Base-by-base conservation (phyloP, 306 rosid genomes). In the Lathyrus sativus region DNA sequence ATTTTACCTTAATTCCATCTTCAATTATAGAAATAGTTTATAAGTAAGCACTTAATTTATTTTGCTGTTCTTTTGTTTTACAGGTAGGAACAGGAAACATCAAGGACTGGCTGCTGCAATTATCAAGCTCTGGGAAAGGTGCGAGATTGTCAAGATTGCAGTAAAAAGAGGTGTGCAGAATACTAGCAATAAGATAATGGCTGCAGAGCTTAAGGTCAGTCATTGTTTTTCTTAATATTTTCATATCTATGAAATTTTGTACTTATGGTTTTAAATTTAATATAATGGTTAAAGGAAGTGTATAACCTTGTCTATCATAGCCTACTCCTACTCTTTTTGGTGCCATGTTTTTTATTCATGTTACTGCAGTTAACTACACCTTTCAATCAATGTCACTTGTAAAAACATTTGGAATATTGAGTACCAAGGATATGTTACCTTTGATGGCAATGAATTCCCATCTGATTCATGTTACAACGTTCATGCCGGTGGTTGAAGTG, bases 81-180 rank as follows among this genome's bases (percentile, higher is more conserved):
- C 87, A 90, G 98, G 96, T 39, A 82, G 98, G 76, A 88, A 88
- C 58, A 80, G 82, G 70, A 92, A 85, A 51, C 96, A 73, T 80
- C 98, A 92, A 70, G 98, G 98, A 73, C 65, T 92, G 71, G 98
- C 96, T 39, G 70, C 87, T 74, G 89, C 91, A 54, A 83, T 90
- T 70, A 80, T 83, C 71, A 90, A 84, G 83, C 84, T 92, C 33
- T 92, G 98, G 98, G 93, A 92, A 80, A 89, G 85, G 79, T 89
- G 96, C 70, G 98, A 92, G 79, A 87, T 92, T 44, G 96, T 87
- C 61, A 92, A 92, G 74, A 76, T 90, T 80, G 96, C 98, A 79
- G 73, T 92, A 67, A 92, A 92, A 74, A 88, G 96, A 86, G 98
- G 96, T 79, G 87, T 90, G 60, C 93, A 88, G 86, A 85, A 90